Percentiles rank a stretch among this genome's conserved stretches.
phyloP scores from a whole-genome alignment of 352 stramenopile species.

The Globisporangium viniferum region DNA sequence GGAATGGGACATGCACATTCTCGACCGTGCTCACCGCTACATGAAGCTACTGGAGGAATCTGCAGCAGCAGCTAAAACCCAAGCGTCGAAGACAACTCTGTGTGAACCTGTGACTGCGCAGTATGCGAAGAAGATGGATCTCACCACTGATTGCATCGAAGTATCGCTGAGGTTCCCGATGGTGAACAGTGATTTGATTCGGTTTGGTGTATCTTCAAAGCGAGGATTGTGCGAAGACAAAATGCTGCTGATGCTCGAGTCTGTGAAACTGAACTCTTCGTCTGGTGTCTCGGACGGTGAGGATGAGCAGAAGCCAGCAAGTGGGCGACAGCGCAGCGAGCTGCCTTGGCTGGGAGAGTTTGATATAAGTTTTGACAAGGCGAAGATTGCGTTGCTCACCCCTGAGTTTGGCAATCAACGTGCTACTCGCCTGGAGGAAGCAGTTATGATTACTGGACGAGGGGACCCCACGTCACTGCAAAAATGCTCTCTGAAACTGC shows the following conservation, averaged over 20 bases:
- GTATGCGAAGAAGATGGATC: conserved; percentile 57
- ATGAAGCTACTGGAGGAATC: conserved; percentile 74
- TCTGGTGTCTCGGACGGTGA: conserved; percentile 3
- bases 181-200: conserved; percentile 80
- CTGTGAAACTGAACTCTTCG: conserved; percentile 45
- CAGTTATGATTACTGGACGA: conserved; percentile 37
- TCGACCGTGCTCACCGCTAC: conserved; percentile 71
- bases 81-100: conserved; percentile 9
- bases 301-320: conserved; percentile 10
- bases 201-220: conserved; percentile 73
- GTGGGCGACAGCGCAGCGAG: conserved; percentile 6
- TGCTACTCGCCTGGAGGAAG: conserved; percentile 33
- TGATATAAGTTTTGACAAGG: conserved; percentile 48
- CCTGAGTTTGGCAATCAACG: conserved; percentile 60
- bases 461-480: conserved; percentile 33
- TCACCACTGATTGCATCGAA: conserved; percentile 71
- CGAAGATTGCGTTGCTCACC: conserved; percentile 42
- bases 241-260: conserved; percentile 64
- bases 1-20: conserved; percentile 86
- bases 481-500: conserved; percentile 44
- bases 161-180: conserved; percentile 80
- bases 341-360: conserved; percentile 77
- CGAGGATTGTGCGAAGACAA: conserved; percentile 82
- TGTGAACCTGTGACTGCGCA: conserved; percentile 13
- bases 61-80: conserved; percentile 18